Base-by-base conservation (phyloP, 2,329 filamentous ascomycete species). In the Cladobotryum protrusum region DNA sequence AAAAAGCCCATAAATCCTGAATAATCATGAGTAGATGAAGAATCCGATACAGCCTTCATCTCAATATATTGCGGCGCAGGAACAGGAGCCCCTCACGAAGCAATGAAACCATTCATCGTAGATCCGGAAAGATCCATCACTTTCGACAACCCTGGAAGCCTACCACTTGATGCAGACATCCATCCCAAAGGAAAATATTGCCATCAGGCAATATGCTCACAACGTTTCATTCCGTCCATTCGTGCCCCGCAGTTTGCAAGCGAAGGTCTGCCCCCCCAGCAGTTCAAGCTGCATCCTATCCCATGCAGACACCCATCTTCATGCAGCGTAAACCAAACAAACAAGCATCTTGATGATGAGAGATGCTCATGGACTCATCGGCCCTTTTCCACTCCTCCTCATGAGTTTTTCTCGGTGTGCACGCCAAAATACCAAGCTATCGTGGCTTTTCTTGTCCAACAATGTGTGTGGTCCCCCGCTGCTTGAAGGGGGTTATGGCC, bases 61-160 rank as follows among this genome's bases (percentile, higher is more conserved):
- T 36, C 36, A 37, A 36, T 42, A 45, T 45, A 40, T 43, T 46
- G 48, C 43, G 35, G 48, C 43, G 43, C 45, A 48, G 49, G 49
- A 45, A 47, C 45, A 15, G 47, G 40, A 47, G 24, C 41, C 45
- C 49, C 15, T 40, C 20, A 20, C 5, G 17, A 45, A 44, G 49
- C 45, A 51, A 51, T 51, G 49, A 32, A 51, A 51, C 49, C 29
- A 48, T 51, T 45, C 44, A 51, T 51, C 49, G 43, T 51, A 51
- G 49, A 51, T 51, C 49, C 43, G 45, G 35, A 51, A 48, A 39
- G 41, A 47, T 17, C 18, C 48, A 36, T 43, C 19, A 34, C 34
- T 17, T 12, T 41, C 12, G 40, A 50, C 43, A 20, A 39, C 43
- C 15, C 40, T 40, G 33, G 44, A 47, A 29, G 24, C 24, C 24